Base-by-base conservation (phyloP, 2,329 filamentous ascomycete genomes). In the Aspergillus terreus region DNA sequence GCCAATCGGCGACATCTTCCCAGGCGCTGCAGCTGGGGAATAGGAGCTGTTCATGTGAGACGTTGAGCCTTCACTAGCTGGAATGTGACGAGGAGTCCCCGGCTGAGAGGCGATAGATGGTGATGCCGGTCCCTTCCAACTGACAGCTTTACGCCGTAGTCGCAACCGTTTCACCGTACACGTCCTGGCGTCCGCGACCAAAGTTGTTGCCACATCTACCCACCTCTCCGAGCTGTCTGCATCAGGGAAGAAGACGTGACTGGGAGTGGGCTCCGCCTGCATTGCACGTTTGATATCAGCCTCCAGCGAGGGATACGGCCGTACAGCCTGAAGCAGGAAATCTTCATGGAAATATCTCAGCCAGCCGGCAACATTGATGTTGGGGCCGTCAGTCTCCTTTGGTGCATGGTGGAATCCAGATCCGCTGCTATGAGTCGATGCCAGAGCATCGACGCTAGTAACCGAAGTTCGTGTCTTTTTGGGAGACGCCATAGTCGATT, bases 241-340 rank as follows among this genome's bases (percentile, higher is more conserved):
- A 42, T 70, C 65, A 14, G 62, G 55, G 19, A 71, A 63, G 32
- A 72, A 63, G 6, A 74, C 71, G 25, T 60, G 55, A 36, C 58
- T 61, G 6, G 71, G 70, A 9, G 76, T 78, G 2, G 78, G 76
- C 56, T 83, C 80, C 9, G 78, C 73, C 42, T 73, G 73, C 81
- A 84, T 83, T 6, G 80, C 77, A 41, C 73, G 72, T 58, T 76
- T 80, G 55, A 84, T 77, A 44, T 84, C 80, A 14, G 75, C 72
- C 58, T 80, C 76, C 4, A 83, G 62, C 15, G 73, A 69, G 4
- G 66, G 58, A 52, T 83, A 83, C 3, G 80, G 80, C 35, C 76
- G 75, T 35, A 82, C 79, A 12, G 78, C 81, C 64, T 84, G 81
- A 2, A 84, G 72, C 9, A 77, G 71, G 57, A 83, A 84, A 61